Percentiles rank a stretch among this genome's conserved stretches.
phyloP scores from a whole-genome alignment of 2,329 filamentous ascomycete species.

The Penicillium aurantiogriseum region DNA sequence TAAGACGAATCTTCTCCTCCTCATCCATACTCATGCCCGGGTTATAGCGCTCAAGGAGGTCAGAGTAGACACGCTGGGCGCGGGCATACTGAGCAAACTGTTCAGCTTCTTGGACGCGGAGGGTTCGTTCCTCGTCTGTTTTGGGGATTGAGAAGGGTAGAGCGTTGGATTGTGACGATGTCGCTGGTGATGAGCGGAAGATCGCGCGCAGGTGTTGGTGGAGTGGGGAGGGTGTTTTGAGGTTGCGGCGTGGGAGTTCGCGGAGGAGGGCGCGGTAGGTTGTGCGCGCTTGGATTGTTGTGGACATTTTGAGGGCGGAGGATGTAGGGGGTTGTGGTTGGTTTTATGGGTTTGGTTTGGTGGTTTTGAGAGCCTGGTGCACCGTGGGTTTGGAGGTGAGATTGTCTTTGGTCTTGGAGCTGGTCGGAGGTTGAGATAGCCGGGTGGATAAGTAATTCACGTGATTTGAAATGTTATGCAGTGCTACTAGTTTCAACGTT shows the following conservation, averaged over 20 bases:
- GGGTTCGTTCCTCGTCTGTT: constrained; percentile 18
- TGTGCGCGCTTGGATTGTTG: constrained; percentile 57
- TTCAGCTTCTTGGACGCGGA: constrained; percentile 57
- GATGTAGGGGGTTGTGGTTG: not conserved
- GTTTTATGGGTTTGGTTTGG: not conserved
- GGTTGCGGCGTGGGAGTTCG: constrained; percentile 73
- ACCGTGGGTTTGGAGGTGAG: not conserved
- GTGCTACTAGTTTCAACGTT: not conserved
- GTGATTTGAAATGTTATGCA: not conserved
- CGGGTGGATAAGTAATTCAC: not conserved
- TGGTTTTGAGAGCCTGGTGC: not conserved
- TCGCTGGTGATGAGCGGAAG: constrained; percentile 48
- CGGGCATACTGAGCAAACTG: constrained; percentile 78
- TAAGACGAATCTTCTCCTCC: constrained; percentile 76
- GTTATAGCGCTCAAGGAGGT: constrained; percentile 86
- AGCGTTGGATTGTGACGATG: not conserved
- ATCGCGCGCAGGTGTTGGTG: constrained; percentile 66
- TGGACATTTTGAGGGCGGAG: constrained; percentile 16
- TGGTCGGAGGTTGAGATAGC: constrained; percentile 1
- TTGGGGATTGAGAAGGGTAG: constrained; percentile 16
- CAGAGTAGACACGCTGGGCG: constrained; percentile 81
- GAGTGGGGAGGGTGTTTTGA: constrained; percentile 64
- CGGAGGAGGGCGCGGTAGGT: constrained; percentile 87
- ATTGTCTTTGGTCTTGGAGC: not conserved
- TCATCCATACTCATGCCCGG: constrained; percentile 86